Evolutionary conservation across 768 basidiomycete species (phyloP).

Genomic region (Naganishia onofrii): DNA sequence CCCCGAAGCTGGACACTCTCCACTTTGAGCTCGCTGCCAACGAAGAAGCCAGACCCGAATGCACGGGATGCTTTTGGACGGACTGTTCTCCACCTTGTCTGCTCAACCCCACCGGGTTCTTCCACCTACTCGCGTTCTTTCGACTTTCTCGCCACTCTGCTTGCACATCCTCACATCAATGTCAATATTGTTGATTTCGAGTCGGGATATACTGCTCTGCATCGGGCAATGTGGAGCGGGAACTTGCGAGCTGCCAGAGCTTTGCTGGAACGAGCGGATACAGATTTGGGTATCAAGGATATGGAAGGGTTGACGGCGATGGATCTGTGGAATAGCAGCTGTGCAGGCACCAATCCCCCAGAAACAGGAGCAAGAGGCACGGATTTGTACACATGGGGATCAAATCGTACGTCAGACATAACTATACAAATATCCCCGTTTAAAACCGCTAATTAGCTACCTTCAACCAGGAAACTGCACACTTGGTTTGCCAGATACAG

Average conservation of each 20-base stretch:
- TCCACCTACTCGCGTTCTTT: slow-evolving; percentile 60
- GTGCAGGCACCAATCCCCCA: slow-evolving; percentile 59
- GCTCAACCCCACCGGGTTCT: slow-evolving; percentile 54
- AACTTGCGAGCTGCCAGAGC: slow-evolving; percentile 63
- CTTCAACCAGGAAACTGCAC: slow-evolving; percentile 65
- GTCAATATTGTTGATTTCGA: slow-evolving; percentile 78
- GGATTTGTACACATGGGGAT: slow-evolving; percentile 84
- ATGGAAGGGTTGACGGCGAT: slow-evolving; percentile 82
- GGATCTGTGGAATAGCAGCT: slow-evolving; percentile 87
- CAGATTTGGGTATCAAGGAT: slow-evolving; percentile 72
- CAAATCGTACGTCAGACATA: slow-evolving; percentile 57
- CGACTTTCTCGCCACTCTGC: slow-evolving; percentile 73
- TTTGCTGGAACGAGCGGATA: slow-evolving; percentile 70
- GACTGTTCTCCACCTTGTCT: slow-evolving; percentile 73
- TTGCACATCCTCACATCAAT: slow-evolving; percentile 71
- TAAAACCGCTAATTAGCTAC: neutral
- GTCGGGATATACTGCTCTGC: slow-evolving; percentile 86
- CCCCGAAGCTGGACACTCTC: slow-evolving; percentile 31
- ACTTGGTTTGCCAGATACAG: slow-evolving; percentile 76
- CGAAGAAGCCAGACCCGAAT: slow-evolving; percentile 47
- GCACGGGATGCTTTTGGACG: slow-evolving; percentile 47
- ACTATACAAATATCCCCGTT: neutral
- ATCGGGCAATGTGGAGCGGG: slow-evolving; percentile 77
- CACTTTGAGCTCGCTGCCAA: neutral
- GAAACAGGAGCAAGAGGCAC: slow-evolving; percentile 48